These are phyloP conservation scores for Zostera marina DNA, from an alignment of 116 monocot genomes.

Conservation along the genomic window DNA sequence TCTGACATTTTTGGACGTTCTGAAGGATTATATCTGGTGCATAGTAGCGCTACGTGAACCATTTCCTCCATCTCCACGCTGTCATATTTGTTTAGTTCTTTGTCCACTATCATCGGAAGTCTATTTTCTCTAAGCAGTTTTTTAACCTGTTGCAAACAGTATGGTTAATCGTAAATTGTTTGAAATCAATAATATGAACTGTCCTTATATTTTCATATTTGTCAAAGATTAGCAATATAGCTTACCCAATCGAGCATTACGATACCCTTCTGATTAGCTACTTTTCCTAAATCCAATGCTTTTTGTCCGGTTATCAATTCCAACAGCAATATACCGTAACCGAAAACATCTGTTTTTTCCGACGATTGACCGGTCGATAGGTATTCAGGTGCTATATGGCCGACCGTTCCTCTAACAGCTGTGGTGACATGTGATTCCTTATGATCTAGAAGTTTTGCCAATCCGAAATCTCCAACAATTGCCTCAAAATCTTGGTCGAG, in stretches of 20 bases:
- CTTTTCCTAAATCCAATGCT: constrained; percentile 71
- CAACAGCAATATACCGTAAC: constrained; percentile 76
- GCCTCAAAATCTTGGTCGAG: constrained; percentile 92
- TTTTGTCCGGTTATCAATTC: constrained; percentile 92
- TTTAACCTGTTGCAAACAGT: too few relatives aligned
- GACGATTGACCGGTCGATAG: constrained; percentile 94
- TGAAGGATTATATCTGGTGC: neutral
- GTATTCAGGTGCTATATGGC: constrained; percentile 96
- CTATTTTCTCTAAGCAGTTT: constrained; percentile 73
- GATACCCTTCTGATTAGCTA: constrained; percentile 65
- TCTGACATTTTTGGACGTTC: neutral
- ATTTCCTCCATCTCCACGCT: constrained; percentile 43
- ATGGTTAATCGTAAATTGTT: too few relatives aligned
- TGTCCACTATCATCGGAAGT: constrained; percentile 60
- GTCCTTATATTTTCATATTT: neutral
- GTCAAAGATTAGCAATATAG: neutral
- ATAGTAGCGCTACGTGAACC: constrained; percentile 4
- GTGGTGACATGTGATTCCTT: constrained; percentile 88
- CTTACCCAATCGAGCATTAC: constrained; percentile 96
- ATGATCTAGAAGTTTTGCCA: constrained; percentile 91
- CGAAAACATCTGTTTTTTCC: constrained; percentile 97
- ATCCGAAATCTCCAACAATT: constrained; percentile 84
- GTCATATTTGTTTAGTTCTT: constrained; percentile 53
- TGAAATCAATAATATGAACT: neutral
- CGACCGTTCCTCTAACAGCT: constrained; percentile 91